Evolutionary conservation across 2,329 filamentous ascomycete genomes (phyloP).

Genomic region (Pseudogymnoascus sp.): DNA sequence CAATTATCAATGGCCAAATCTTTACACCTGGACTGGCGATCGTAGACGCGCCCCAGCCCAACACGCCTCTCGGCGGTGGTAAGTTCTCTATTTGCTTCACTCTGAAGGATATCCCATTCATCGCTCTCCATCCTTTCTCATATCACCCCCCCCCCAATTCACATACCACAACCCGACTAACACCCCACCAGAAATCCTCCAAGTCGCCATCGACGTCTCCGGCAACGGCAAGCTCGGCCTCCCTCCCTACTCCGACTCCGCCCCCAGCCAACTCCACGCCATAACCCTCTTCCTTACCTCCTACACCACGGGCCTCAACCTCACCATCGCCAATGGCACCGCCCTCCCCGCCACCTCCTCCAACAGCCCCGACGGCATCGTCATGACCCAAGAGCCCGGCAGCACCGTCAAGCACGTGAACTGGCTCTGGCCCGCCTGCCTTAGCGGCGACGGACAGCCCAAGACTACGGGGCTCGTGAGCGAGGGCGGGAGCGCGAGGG

Average conservation of each 20-base stretch:
- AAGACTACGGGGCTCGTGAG: constrained; percentile 21
- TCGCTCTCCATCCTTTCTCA: background rate
- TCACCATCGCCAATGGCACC: constrained; percentile 61
- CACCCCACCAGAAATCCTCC: constrained; percentile 38
- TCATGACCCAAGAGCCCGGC: constrained; percentile 55
- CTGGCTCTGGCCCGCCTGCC: constrained; percentile 64
- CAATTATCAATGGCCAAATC: constrained; percentile 57
- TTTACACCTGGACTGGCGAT: constrained; percentile 63
- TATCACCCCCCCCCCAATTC: background rate
- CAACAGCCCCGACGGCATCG: constrained; percentile 51
- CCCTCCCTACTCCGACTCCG: constrained; percentile 46
- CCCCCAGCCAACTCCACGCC: constrained; percentile 51
- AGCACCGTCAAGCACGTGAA: constrained; percentile 69
- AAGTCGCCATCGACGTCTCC: constrained; percentile 61
- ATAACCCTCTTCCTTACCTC: constrained; percentile 63
- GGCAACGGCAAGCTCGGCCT: constrained; percentile 57
- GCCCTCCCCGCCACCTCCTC: constrained; percentile 32
- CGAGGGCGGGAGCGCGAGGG: constrained; percentile 2
- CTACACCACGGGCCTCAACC: constrained; percentile 55
- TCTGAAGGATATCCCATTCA: background rate
- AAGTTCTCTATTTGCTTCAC: constrained; percentile 25
- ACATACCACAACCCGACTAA: constrained; percentile 16
- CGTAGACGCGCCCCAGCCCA: constrained; percentile 58
- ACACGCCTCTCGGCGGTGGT: constrained; percentile 58
- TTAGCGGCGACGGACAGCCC: constrained; percentile 53